These are phyloP conservation scores for Artemisia annua DNA, from an alignment of 129 eudicot species.

Conservation along the genomic window DNA sequence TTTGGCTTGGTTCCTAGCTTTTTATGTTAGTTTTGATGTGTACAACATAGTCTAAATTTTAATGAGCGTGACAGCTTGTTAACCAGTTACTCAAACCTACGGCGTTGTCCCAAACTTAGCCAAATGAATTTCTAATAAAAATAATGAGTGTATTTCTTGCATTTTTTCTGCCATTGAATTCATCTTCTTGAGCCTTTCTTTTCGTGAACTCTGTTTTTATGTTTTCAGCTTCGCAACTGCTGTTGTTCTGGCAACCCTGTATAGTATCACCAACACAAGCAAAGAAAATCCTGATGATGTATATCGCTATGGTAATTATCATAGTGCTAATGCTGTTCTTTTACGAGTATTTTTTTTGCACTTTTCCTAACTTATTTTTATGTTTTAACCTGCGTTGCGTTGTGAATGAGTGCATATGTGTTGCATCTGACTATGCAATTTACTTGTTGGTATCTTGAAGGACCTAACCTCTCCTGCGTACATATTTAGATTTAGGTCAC, in stretches of 20 bases:
- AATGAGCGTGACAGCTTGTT: constrained; percentile 1
- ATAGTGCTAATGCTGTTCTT: background rate
- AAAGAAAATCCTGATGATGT: constrained; percentile 77
- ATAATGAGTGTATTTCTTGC: background rate
- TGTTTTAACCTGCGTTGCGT: background rate
- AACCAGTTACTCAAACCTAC: background rate
- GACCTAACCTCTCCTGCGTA: background rate
- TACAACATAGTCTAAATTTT: background rate
- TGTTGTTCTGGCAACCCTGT: constrained; percentile 77
- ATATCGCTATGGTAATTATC: constrained; percentile 74
- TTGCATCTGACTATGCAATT: background rate
- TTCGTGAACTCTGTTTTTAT: background rate
- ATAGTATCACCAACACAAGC: constrained; percentile 63
- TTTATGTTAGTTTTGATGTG: background rate
- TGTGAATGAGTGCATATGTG: background rate
- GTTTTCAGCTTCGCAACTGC: constrained; percentile 66
- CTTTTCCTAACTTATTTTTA: background rate
- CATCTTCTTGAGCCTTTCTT: background rate
- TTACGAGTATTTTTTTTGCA: background rate
- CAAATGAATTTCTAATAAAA: background rate
- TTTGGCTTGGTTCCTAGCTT: background rate
- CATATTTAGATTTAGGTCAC: too few species aligned
- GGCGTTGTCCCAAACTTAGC: background rate
- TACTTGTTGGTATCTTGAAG: background rate
- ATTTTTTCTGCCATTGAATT: background rate